Base-by-base conservation (phyloP, 2,329 filamentous ascomycete species). In the Diaporthe sp. region DNA sequence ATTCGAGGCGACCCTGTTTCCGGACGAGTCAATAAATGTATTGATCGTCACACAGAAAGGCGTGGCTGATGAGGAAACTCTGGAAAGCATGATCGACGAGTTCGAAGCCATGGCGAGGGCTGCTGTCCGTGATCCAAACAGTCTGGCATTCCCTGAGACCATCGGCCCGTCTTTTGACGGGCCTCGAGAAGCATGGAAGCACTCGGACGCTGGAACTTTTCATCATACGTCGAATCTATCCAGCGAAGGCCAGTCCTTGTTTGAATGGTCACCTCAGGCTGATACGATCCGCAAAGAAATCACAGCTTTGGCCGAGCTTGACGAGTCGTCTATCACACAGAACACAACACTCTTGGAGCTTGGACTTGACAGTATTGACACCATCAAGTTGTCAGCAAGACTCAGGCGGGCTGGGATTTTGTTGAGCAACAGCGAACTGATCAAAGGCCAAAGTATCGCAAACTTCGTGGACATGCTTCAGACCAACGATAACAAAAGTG, bases 341-440 rank as follows among this genome's bases (percentile, higher is more conserved):
- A 83, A 86, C 9, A 91, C 90, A 0, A 93, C 93, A 0, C 90
- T 98, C 15, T 92, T 97, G 52, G 92, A 96, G 78, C 88, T 98
- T 42, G 96, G 96, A 0, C 88, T 98, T 9, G 96, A 98, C 85
- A 98, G 96, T 79, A 97, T 98, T 74, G 96, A 98, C 82, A 90
- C 93, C 2, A 96, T 98, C 82, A 97, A 95, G 79, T 85, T 98
- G 0, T 93, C 94, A 0, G 92, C 95, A 0, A 89, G 91, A 71
- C 86, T 98, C 2, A 93, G 89, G 77, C 89, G 88, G 58, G 83
- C 84, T 6, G 89, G 88, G 0, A 84, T 97, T 28, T 80, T 84
- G 0, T 81, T 97, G 15, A 85, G 92, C 0, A 91, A 96, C n/a
- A 94, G 94, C 77, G 86, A 88, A n/a, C 92, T 98, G 30, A 93